Base-by-base conservation (phyloP, 2,329 filamentous ascomycete genomes). In the Furcasterigmium sp. region DNA sequence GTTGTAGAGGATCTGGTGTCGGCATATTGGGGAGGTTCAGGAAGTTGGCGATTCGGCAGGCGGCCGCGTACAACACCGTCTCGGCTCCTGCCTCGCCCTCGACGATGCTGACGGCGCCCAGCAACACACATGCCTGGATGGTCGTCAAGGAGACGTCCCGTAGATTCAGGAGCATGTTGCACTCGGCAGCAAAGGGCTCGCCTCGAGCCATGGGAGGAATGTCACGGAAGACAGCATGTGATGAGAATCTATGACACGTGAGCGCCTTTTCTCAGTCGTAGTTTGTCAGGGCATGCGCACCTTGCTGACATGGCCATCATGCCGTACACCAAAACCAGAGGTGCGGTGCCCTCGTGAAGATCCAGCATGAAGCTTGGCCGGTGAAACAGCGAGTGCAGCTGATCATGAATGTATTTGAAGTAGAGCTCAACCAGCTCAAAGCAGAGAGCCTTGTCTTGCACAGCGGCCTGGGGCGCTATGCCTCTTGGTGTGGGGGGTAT, bases 81-180 rank as follows among this genome's bases (percentile, higher is more conserved):
- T 69, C 67, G 0, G 63, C 52, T 1, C 54, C 55, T 6, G 60
- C 55, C 14, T 68, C 53, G 2, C 59, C 58, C 14, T 68, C 60
- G 4, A 57, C 60, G 34, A 61, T 56, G 3, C 60, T 60, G 26
- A 51, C 45, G 1, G 53, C 51, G 3, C 62, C 67, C 0, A 69
- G 49, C 6, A 70, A 48, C 5, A 70, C 58, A 34, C 62, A 64
- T 5, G 62, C 62, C 48, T 69, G 67, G 9, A 68, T 53, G 2
- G 61, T 67, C 3, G 42, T 53, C 9, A 67, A 45, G 4, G 59
- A 63, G 3, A 67, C 54, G 13, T 62, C 55, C 11, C 62, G 59
- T 19, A 67, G 47, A 29, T 65, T 52, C 8, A 65, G 54, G 2
- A 64, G 46, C 20, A 48, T 36, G 23, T 54, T 52, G 20, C 47